Evolutionary conservation across 805 yeast genomes (phyloP).

Genomic region (Yamadazyma olivae): DNA sequence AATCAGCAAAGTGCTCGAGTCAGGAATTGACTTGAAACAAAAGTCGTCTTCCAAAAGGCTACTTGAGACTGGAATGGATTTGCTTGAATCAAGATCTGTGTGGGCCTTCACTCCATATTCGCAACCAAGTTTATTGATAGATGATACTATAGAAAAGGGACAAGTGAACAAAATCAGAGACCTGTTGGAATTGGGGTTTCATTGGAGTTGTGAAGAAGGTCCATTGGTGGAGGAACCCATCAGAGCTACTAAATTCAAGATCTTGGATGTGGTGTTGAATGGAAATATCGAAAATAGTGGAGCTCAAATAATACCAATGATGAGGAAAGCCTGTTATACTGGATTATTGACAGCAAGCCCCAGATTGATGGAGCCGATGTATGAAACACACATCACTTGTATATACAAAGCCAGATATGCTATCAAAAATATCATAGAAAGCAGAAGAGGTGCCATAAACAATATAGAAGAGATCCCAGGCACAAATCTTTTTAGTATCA

Average conservation of each 20-base stretch:
- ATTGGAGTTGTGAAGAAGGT: constrained; percentile 81
- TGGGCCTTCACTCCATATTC: constrained; percentile 64
- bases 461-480: constrained; percentile 60
- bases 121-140: constrained; percentile 52
- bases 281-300: constrained; percentile 47
- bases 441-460: constrained; percentile 62
- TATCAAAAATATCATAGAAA: constrained; percentile 47
- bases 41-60: constrained; percentile 53
- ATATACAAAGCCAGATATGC: constrained; percentile 46
- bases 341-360: constrained; percentile 80
- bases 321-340: constrained; percentile 79
- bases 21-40: constrained; percentile 27
- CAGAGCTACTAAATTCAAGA: constrained; percentile 63
- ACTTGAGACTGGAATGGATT: constrained; percentile 71
- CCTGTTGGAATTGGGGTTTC: constrained; percentile 71
- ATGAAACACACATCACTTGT: constrained; percentile 57
- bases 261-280: constrained; percentile 59
- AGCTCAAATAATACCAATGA: constrained; percentile 76
- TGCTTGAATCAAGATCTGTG: constrained; percentile 74
- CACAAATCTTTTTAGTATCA: constrained; percentile 60
- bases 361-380: constrained; percentile 76
- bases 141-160: constrained; percentile 60
- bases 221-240: constrained; percentile 90
- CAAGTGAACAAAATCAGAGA: constrained; percentile 45
- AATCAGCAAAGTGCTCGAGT: neutral